Evolutionary conservation across 495 filamentous ascomycete genomes (phyloP).

Genomic region (Aspergillus campestris): DNA sequence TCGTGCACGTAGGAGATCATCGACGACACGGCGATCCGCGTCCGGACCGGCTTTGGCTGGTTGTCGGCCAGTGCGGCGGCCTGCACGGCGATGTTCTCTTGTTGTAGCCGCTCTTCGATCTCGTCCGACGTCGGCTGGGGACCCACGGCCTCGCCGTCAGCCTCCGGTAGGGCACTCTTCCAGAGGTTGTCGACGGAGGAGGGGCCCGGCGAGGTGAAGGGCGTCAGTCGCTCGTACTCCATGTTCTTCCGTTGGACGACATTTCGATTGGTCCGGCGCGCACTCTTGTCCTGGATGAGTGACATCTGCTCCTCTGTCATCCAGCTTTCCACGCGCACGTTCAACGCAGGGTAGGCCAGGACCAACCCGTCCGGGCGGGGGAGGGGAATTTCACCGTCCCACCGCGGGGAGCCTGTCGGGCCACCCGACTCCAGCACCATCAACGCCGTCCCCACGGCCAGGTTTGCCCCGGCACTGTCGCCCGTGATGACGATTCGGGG

Average conservation of each 20-base stretch:
- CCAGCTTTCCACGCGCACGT: constrained; percentile 98
- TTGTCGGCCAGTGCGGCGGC: constrained; percentile 35
- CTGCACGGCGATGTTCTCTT: constrained; percentile 19
- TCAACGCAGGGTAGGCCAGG: constrained; percentile 80
- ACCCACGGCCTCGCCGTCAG: constrained; percentile 31
- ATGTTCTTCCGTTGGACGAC: constrained; percentile 72
- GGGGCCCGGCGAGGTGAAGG: constrained; percentile 54
- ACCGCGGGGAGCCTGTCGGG: constrained; percentile 42
- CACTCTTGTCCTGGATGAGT: constrained; percentile 75
- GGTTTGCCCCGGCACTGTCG: constrained; percentile 88
- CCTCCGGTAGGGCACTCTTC: constrained; percentile 13
- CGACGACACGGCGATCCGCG: constrained; percentile 81
- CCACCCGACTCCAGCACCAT: constrained; percentile 76
- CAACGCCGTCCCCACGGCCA: constrained; percentile 71
- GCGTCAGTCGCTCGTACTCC: constrained; percentile 53
- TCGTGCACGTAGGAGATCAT: constrained; percentile 98
- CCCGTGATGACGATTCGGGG: constrained; percentile 79
- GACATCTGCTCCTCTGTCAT: constrained; percentile 98
- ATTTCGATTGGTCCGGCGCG: constrained; percentile 64
- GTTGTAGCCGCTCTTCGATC: constrained; percentile 17
- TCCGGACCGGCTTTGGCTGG: constrained; percentile 64
- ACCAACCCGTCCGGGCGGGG: constrained; percentile 75
- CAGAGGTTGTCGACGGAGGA: constrained; percentile 44
- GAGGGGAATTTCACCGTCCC: constrained; percentile 50
- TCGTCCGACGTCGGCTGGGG: constrained; percentile 20